Evolutionary conservation across 768 basidiomycete species (phyloP), one percentile per base, ranked within the genome.

Genomic region (Fomitopsis serialis): DNA sequence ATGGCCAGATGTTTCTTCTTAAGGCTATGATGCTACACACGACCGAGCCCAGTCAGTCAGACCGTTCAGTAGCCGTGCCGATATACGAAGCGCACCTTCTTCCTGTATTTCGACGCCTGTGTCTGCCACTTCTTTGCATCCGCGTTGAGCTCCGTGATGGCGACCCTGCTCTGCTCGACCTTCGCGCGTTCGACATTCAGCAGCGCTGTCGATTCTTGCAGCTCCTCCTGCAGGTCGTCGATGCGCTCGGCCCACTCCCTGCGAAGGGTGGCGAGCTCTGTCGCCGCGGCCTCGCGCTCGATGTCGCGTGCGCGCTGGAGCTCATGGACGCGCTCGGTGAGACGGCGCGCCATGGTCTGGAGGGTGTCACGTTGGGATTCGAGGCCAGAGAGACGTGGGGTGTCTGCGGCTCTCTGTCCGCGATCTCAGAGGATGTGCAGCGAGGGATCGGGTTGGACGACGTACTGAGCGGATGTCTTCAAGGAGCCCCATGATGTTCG

Each of bases 91-190:
- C 60, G 22, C 48, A 59, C 61, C 54, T 58, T 59, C 43, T 62
- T 62, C 56, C 52, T 62, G 48, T 59, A 62, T 29, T 37, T 27
- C 29, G 52, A 1, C 19, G 52, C 53, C n/a, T 44, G 53, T 15
- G 40, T 48, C 19, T 37, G 45, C 47, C 53, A 44, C 32, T 42
- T 37, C 19, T 32, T 46, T 37, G 46, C 17, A 23, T 59, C 58
- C 8, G 47, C 52, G 19, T 48, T 22, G 25, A 57, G 25, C 13
- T 25, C 29, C 21, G n/a, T 24, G 11, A 40, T 42, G 29, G 22
- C 19, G 12, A 36, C 12, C 22, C 36, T 17, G 17, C 6, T 29
- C 17, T 43, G 35, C 40, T 57, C 48, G 23, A 52, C 24, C 12
- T 50, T 51, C 11, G 49, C 48, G 3, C 53, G 45, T 5, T 50